Base-by-base conservation (phyloP, 345 rosid genomes). In the Theobroma cacao region DNA sequence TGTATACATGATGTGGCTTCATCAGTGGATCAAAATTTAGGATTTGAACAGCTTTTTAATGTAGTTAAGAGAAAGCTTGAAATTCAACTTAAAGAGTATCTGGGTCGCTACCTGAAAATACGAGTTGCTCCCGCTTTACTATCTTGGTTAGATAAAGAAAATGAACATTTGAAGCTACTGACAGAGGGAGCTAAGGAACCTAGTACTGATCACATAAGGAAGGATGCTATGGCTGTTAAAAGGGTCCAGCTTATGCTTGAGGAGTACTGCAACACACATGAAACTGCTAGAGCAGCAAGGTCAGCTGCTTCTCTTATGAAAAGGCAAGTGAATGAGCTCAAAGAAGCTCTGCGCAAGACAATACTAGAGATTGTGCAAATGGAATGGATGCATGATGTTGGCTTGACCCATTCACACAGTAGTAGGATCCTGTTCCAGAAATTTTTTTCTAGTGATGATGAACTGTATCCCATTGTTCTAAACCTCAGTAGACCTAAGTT, bases 301-400 rank as follows among this genome's bases (percentile, higher is more conserved):
- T 90, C 93, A 68, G 91, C 93, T 43, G 96, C 92, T 77, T 85
- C 86, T 56, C 81, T 81, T 22, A 90, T 92, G 98, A 87, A 87
- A 84, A 90, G 85, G 82, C 92, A 88, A 88, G 90, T 86, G 50
- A 89, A 87, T 83, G 96, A 94, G 74, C 84, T 89, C 80, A 86
- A 78, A 79, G 96, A 94, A 72, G 87, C 87, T 88, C 87, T 90
- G 79, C 84, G 84, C 76, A 89, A 88, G 83, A 87, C 91, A 78
- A 80, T 84, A 83, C 84, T 91, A 3, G 98, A 92, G 85, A 88
- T 94, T 79, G 87, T 92, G 73, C 95, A 92, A 82, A 88, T 92
- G 91, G 98, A 94, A 80, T 94, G 98, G 98, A 88, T 92, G 93
- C 86, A 91, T 80, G 93, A 92, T 78, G 74, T 64, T 75, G 76